Conservation (phyloP, 2,329 filamentous ascomycete species). For the Trichophaea hybrida region DNA sequence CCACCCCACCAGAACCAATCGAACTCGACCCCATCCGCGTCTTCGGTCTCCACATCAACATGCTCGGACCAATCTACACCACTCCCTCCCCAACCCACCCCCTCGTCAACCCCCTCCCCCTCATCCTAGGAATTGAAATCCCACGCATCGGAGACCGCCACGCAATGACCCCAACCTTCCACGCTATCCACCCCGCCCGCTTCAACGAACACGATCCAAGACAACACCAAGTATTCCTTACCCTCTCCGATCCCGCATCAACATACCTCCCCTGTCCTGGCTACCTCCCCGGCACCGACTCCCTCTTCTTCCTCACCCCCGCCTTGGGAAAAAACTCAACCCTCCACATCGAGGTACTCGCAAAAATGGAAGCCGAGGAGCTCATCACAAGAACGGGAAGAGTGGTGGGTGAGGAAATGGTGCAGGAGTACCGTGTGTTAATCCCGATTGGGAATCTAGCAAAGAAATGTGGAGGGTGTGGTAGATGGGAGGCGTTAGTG, state of each 20-base stretch:
- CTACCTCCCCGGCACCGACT: constrained; percentile 1
- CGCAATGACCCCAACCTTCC: constrained; percentile 2
- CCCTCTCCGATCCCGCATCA: constrained; percentile 1
- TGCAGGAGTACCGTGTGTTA: background rate
- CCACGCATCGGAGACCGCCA: constrained; percentile 5
- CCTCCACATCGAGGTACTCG: background rate
- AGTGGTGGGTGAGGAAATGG: background rate
- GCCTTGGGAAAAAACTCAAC: background rate
- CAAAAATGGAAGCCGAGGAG: background rate
- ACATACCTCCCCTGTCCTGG: background rate
- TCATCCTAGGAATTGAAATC: constrained; percentile 11
- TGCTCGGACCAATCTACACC: constrained; percentile 1
- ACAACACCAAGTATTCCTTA: constrained; percentile 8
- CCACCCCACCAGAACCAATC: too few relatives aligned
- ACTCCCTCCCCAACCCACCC: constrained; percentile 4
- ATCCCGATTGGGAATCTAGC: background rate
- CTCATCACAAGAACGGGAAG: background rate
- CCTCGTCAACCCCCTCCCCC: constrained; percentile 13
- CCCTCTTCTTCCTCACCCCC: background rate
- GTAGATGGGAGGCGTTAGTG: background rate
- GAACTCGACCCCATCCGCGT: background rate
- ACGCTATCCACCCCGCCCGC: constrained; percentile 11
- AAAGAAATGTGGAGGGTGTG: background rate
- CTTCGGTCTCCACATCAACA: background rate
- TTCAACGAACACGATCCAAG: constrained; percentile 4